A percentile compares a stretch with the other conserved stretches of the same genome.
phyloP scores from a whole-genome alignment of 78 protist species.

The Cavenderia fasciculata region DNA sequence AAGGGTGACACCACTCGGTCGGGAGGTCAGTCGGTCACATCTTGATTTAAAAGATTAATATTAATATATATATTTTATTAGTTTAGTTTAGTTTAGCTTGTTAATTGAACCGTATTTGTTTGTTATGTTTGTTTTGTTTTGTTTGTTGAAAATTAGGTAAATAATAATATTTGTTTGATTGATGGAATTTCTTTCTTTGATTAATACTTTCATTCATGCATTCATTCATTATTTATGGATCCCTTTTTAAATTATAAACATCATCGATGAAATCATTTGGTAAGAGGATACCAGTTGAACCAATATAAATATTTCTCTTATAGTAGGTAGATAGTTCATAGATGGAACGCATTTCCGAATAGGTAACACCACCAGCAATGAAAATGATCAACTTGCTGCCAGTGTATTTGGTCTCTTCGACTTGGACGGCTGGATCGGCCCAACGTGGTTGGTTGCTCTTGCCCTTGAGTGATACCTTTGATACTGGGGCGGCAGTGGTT shows the following conservation, averaged over 20 bases:
- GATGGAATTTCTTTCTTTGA: too few relatives aligned
- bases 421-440: slow-evolving; percentile 66
- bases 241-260: slow-evolving; percentile 13
- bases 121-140: too few relatives aligned
- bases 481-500: slow-evolving; percentile 6
- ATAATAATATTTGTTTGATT: too few relatives aligned
- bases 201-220: too few relatives aligned
- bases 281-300: slow-evolving; percentile 47
- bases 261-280: slow-evolving; percentile 51
- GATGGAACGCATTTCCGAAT: slow-evolving; percentile 83
- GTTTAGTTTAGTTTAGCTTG: too few relatives aligned
- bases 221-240: background rate
- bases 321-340: slow-evolving; percentile 75
- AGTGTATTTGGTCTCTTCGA: slow-evolving; percentile 46
- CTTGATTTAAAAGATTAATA: too few relatives aligned
- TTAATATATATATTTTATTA: too few relatives aligned
- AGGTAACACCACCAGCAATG: slow-evolving; percentile 85
- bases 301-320: slow-evolving; percentile 77
- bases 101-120: too few relatives aligned
- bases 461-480: slow-evolving; percentile 68
- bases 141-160: too few relatives aligned
- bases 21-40: too few relatives aligned
- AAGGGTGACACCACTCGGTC: too few relatives aligned
- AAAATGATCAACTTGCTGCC: slow-evolving; percentile 73
- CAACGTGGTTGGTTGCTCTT: slow-evolving; percentile 66